Evolutionary conservation across 192 early-diverging fungal species (phyloP), one percentile per base, ranked within the genome.

Genomic region (Coemansia sp.): DNA sequence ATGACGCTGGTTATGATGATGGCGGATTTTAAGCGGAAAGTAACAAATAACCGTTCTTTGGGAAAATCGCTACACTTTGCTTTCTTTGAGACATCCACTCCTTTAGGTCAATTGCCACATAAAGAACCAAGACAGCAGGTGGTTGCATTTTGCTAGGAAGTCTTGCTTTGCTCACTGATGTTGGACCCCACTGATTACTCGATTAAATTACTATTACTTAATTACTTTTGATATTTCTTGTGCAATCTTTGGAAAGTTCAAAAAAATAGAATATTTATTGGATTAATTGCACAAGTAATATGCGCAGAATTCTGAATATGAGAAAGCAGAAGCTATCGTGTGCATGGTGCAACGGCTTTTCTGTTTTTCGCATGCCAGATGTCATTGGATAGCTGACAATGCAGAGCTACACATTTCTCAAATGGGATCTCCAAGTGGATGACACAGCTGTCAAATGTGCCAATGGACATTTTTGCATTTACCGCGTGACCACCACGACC

Each of bases 21-120:
- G 67, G 63, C 16, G 63, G 71, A 64, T 63, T 70, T 47, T 44
- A 61, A n/a, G n/a, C n/a, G n/a, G n/a, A n/a, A n/a, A n/a, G n/a
- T n/a, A n/a, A n/a, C n/a, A n/a, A n/a, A n/a, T n/a, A n/a, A n/a
- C n/a, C n/a, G n/a, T n/a, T n/a, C n/a, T n/a, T n/a, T n/a, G n/a
- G n/a, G n/a, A 32, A 6, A 57, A 32, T 25, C 19, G 34, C 5
- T 5, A 23, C 23, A 25, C 2, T 41, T 26, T 22, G 18, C 21
- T 58, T 5, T 8, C 18, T 58, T 58, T 0, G 31, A 58, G 38
- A 44, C 28, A 6, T 30, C 16, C 2, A 16, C 38, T 16, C 14
- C 14, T 44, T 44, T 44, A 44, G 14, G 38, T 16, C 10, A 10
- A 38, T 57, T 31, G 28, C 16, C 32, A 38, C 30, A 19, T 12